Evolutionary conservation across 164 flowering plant genomes (phyloP).

Genomic region (Euptelea pleiosperma): DNA sequence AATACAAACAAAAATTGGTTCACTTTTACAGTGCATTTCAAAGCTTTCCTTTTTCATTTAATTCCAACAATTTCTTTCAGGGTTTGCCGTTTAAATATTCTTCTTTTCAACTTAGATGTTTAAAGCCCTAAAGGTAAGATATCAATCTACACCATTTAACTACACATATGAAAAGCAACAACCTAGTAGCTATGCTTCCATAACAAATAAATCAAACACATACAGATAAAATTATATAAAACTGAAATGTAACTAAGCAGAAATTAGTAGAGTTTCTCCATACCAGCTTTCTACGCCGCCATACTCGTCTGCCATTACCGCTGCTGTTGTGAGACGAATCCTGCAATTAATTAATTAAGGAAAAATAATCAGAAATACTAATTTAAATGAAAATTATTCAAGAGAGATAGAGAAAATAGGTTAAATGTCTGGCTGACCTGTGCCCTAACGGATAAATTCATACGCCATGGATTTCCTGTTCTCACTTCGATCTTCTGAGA

Average conservation of each 20-base stretch:
- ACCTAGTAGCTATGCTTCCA: not conserved
- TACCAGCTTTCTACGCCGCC: slow-evolving; percentile 79
- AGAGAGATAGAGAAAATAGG: not conserved
- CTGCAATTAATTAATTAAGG: slow-evolving; percentile 21
- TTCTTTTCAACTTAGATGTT: not conserved
- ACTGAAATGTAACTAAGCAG: not conserved
- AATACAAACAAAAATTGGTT: not conserved
- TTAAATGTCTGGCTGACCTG: no score
- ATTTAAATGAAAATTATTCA: not conserved
- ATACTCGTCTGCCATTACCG: slow-evolving; percentile 39
- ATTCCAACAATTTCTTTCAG: not conserved
- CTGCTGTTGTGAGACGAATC: slow-evolving; percentile 18
- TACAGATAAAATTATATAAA: not conserved
- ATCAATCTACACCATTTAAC: not conserved
- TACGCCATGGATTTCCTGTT: slow-evolving; percentile 14
- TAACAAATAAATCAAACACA: not conserved
- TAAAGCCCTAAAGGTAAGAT: not conserved
- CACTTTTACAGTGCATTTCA: no score
- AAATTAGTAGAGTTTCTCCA: not conserved
- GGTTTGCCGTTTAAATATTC: no score
- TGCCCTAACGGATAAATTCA: slow-evolving; percentile 18
- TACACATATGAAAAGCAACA: not conserved
- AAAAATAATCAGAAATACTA: not conserved
- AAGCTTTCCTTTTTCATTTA: no score
- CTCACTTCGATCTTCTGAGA: slow-evolving; percentile 22